Evolutionary conservation across 352 stramenopile genomes (phyloP).

Genomic region (Globisporangium takayamanum): DNA sequence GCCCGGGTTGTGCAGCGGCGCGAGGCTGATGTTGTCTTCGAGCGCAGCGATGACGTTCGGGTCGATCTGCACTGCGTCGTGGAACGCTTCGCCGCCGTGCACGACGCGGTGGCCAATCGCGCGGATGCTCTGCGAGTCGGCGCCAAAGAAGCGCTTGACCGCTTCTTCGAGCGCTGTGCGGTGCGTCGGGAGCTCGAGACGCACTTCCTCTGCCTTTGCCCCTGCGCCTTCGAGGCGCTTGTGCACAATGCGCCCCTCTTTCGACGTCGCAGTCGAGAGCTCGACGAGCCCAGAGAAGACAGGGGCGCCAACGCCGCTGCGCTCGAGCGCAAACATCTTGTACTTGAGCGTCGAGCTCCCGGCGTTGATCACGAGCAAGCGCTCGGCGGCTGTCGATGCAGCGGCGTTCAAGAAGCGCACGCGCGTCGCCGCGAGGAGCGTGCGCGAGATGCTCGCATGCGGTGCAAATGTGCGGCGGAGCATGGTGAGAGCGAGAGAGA

Average conservation of each 20-base stretch:
- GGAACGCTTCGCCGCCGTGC: constrained; percentile 79
- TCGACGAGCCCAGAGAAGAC: constrained; percentile 75
- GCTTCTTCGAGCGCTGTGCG: constrained; percentile 51
- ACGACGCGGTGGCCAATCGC: constrained; percentile 86
- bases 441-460: too few relatives aligned
- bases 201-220: constrained; percentile 28
- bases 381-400: background rate
- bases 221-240: constrained; percentile 47
- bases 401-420: background rate
- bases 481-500: too few relatives aligned
- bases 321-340: constrained; percentile 62
- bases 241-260: constrained; percentile 61
- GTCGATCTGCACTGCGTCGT: constrained; percentile 51
- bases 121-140: constrained; percentile 43
- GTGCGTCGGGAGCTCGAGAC: constrained; percentile 44
- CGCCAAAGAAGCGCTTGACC: constrained; percentile 55
- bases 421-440: background rate
- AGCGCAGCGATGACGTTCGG: constrained; percentile 44
- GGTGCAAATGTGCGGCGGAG: too few relatives aligned
- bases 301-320: constrained; percentile 31
- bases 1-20: constrained; percentile 84
- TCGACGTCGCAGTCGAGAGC: constrained; percentile 56
- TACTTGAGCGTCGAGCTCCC: constrained; percentile 85
- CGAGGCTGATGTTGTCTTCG: constrained; percentile 53
- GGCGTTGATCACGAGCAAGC: constrained; percentile 69